Evolutionary conservation across 1,139 yeast species (phyloP).

Genomic region (Yamadazyma atlantica): DNA sequence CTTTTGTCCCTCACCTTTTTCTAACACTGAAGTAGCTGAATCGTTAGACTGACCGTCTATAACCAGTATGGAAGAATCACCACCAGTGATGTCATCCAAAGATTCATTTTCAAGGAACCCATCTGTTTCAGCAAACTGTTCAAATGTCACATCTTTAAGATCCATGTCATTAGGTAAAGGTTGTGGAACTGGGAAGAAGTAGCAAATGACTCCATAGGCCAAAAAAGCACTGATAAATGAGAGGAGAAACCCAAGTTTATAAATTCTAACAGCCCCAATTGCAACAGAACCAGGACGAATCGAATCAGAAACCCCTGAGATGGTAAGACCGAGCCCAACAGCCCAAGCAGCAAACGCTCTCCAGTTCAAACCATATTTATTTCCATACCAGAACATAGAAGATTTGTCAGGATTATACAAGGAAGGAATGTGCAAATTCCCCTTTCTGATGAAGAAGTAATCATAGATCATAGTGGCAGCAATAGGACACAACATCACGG

Average conservation of each 20-base stretch:
- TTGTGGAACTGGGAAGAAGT: slow-evolving; percentile 7
- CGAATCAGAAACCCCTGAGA: slow-evolving; percentile 12
- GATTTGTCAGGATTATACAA: slow-evolving; percentile 8
- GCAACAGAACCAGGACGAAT: slow-evolving; percentile 13
- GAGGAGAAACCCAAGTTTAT: slow-evolving; percentile 11
- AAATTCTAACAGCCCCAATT: slow-evolving; percentile 9
- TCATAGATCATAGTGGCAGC: slow-evolving; percentile 14
- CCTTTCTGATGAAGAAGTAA: slow-evolving; percentile 10
- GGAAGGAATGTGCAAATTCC: slow-evolving; percentile 12
- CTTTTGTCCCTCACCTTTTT: neutral
- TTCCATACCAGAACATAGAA: slow-evolving; percentile 8
- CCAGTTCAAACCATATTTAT: slow-evolving; percentile 11
- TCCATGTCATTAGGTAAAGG: slow-evolving; percentile 9
- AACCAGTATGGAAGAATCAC: neutral
- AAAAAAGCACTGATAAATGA: slow-evolving; percentile 10
- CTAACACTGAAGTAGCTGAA: neutral
- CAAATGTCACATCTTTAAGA: slow-evolving; percentile 6
- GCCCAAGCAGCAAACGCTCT: slow-evolving; percentile 13
- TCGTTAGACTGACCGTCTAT: neutral
- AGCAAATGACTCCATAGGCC: slow-evolving; percentile 7
- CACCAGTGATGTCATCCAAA: slow-evolving; percentile 6
- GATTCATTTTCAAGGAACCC: slow-evolving; percentile 11
- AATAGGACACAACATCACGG: slow-evolving; percentile 13
- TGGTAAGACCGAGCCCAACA: slow-evolving; percentile 9
- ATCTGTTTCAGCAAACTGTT: slow-evolving; percentile 8